Conservation (phyloP, 2,329 filamentous ascomycete species). For the Pyrenophora teres region DNA sequence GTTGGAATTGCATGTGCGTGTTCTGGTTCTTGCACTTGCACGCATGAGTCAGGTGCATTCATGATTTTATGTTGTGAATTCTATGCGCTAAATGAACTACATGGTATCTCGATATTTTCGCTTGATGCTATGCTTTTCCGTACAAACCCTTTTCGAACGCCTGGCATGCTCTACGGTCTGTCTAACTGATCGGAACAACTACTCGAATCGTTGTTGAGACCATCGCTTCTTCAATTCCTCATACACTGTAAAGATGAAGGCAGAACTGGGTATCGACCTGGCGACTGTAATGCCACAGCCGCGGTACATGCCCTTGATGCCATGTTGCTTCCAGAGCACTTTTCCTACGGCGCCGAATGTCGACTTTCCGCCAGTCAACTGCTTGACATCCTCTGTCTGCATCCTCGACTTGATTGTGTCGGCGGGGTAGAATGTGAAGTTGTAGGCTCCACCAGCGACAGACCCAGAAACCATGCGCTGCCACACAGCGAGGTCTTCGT, state of each 20-base stretch:
- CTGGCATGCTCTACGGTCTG: not conserved
- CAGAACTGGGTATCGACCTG: slow-evolving; percentile 90
- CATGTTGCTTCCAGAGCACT: slow-evolving; percentile 80
- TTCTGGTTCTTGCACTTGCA: not conserved
- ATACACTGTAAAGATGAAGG: slow-evolving; percentile 95
- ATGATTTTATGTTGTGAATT: not conserved
- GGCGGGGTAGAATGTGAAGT: slow-evolving; percentile 95
- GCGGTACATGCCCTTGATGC: slow-evolving; percentile 83
- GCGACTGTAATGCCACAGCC: slow-evolving; percentile 93
- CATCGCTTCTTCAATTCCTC: slow-evolving; percentile 72
- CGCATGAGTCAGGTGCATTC: not conserved
- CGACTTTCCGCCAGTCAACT: slow-evolving; percentile 57
- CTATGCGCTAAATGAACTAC: slow-evolving; percentile 6
- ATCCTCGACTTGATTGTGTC: slow-evolving; percentile 98
- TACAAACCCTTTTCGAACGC: slow-evolving; percentile 15
- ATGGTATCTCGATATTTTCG: slow-evolving; percentile 17
- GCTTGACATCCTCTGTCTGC: slow-evolving; percentile 79
- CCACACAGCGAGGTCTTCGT: slow-evolving; percentile 71
- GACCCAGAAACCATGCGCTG: slow-evolving; percentile 89
- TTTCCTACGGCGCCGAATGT: slow-evolving; percentile 75
- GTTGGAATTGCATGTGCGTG: slow-evolving; percentile 22
- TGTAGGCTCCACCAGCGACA: slow-evolving; percentile 88
- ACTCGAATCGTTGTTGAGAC: slow-evolving; percentile 27
- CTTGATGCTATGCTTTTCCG: slow-evolving; percentile 12
- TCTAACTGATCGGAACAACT: not conserved